phyloP scores from a whole-genome alignment of 2,329 filamentous ascomycete genomes.

The Paradendryphiella salina region DNA sequence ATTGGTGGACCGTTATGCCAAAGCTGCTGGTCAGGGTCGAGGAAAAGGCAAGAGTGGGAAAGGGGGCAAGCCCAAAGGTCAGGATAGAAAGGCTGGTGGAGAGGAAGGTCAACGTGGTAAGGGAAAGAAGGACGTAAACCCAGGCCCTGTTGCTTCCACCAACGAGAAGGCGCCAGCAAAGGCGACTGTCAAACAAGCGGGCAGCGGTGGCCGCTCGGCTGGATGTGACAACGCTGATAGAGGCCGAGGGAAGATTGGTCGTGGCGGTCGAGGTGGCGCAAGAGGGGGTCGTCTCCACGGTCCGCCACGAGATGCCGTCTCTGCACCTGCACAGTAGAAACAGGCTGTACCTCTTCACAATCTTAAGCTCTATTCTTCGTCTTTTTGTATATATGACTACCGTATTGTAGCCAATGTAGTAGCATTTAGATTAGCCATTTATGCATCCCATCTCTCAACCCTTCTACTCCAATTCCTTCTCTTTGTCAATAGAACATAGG shows the following conservation, averaged over 20 bases:
- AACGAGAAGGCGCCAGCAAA: constrained; percentile 10
- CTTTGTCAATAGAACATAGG: no score
- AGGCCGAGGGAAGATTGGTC: constrained; percentile 24
- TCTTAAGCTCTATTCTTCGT: not conserved
- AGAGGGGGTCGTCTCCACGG: constrained; percentile 30
- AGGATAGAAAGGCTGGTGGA: constrained; percentile 32
- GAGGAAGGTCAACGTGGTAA: constrained; percentile 20
- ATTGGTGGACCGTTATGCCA: constrained; percentile 34
- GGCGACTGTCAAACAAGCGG: constrained; percentile 10
- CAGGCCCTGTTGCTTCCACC: not conserved
- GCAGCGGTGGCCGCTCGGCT: constrained; percentile 11
- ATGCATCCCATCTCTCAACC: no score
- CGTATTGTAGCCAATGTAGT: not conserved
- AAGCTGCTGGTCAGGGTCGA: constrained; percentile 27
- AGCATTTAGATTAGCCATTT: not conserved
- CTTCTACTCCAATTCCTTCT: no score
- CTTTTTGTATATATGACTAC: not conserved
- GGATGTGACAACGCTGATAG: constrained; percentile 11
- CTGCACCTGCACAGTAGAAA: not conserved
- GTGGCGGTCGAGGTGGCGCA: constrained; percentile 29
- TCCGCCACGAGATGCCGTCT: constrained; percentile 13
- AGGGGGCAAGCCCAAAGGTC: constrained; percentile 21
- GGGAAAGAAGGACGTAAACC: constrained; percentile 18
- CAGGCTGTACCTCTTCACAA: not conserved
- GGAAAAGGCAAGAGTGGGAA: constrained; percentile 30